These are phyloP conservation scores for Ceratocystis alfenasii DNA, from an alignment of 2,329 filamentous ascomycete species.

Conservation along the genomic window DNA sequence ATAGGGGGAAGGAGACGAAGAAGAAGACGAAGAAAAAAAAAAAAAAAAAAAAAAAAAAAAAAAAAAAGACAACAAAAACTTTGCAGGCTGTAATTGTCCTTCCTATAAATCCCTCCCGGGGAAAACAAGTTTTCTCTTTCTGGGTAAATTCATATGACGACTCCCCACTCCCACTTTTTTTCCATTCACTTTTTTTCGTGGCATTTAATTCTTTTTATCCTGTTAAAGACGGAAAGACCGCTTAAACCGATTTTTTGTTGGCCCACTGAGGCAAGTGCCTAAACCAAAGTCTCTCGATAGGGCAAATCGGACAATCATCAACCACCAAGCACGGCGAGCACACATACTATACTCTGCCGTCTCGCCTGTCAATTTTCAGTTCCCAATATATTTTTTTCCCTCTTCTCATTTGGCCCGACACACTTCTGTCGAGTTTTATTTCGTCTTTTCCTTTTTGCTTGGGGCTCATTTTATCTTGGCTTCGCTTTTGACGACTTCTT, in stretches of 20 bases:
- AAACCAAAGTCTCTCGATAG: not conserved
- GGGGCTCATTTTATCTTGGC: not conserved
- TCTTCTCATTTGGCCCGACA: not conserved
- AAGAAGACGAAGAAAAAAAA: not conserved
- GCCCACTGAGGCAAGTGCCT: not conserved
- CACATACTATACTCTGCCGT: not conserved
- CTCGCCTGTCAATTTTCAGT: not conserved
- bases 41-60: not conserved
- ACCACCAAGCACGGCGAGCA: not conserved
- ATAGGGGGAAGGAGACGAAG: not conserved
- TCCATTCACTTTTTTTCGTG: not conserved
- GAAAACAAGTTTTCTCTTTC: not conserved
- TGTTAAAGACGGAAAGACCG: conserved; percentile 6
- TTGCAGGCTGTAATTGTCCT: not conserved
- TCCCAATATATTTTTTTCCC: conserved; percentile 2
- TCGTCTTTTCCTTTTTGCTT: conserved; percentile 9
- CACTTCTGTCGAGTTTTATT: not conserved
- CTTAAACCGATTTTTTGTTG: not conserved
- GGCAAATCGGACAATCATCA: not conserved
- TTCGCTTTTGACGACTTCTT: not conserved
- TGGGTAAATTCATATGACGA: conserved; percentile 7
- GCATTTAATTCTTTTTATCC: not conserved
- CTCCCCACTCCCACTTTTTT: not conserved
- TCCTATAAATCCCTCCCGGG: not conserved
- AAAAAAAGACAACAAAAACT: not conserved